A percentile compares a stretch with the other conserved stretches of the same genome.
Evolutionary conservation across 495 filamentous ascomycete species (phyloP).

Genomic region (Rostrohypoxylon terebratum): DNA sequence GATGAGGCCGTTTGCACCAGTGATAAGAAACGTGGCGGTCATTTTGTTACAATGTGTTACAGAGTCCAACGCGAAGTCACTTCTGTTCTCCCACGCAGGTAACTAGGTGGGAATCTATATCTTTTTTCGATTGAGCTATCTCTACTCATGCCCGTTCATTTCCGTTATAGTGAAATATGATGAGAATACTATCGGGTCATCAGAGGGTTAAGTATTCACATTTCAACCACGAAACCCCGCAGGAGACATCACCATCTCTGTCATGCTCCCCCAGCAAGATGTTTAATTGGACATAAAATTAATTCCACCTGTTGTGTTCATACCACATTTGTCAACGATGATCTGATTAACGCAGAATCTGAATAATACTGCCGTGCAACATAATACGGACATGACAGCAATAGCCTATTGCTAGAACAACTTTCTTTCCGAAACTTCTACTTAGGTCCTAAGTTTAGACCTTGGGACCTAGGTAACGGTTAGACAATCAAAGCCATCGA

Average conservation of each 20-base stretch:
- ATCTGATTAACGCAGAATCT: background rate
- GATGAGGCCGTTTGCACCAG: slow-evolving; percentile 53
- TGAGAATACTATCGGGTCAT: background rate
- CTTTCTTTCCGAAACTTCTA: background rate
- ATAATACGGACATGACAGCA: background rate
- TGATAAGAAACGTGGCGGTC: slow-evolving; percentile 50
- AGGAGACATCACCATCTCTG: background rate
- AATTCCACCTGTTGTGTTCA: background rate
- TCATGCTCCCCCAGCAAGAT: background rate
- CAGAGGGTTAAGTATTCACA: no score
- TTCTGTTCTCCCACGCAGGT: background rate
- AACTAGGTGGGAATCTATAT: background rate
- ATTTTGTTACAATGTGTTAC: slow-evolving; percentile 3
- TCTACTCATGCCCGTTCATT: background rate
- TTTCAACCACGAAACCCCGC: background rate
- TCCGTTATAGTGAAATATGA: background rate
- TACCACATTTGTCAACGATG: background rate
- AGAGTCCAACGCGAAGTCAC: background rate
- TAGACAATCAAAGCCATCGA: background rate
- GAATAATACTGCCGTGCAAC: background rate
- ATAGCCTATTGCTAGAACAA: background rate
- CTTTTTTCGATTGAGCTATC: background rate
- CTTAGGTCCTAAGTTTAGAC: background rate
- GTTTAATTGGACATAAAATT: background rate
- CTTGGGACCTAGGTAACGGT: background rate